Conservation (phyloP, 2,329 filamentous ascomycete genomes). For the Colletotrichum costaricense region DNA sequence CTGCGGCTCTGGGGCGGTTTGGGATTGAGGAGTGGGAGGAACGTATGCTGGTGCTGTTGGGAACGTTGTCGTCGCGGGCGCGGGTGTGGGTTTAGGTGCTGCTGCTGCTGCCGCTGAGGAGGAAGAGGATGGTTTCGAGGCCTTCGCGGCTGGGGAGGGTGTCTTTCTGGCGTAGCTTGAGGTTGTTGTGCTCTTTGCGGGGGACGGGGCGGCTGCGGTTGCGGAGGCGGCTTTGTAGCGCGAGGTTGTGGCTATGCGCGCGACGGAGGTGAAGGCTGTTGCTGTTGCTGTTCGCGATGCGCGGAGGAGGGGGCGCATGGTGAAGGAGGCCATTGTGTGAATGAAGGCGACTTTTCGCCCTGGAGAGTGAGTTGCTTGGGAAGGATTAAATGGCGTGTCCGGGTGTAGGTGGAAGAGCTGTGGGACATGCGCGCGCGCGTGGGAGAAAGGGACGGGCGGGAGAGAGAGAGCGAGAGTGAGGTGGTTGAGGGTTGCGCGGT, state of each 20-base stretch:
- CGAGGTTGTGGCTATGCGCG: background rate
- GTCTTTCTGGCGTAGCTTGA: background rate
- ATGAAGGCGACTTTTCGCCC: background rate
- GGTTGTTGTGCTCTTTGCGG: background rate
- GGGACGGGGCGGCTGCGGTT: background rate
- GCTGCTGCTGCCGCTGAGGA: background rate
- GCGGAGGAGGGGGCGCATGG: slow-evolving; percentile 32
- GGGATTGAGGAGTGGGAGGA: background rate
- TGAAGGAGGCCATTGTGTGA: slow-evolving; percentile 29
- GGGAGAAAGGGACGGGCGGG: too few relatives aligned
- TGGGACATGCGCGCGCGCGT: background rate
- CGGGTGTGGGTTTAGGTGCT: too few relatives aligned
- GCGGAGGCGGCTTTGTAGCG: slow-evolving; percentile 4
- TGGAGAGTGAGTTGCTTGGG: too few relatives aligned
- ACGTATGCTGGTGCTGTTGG: slow-evolving; percentile 6
- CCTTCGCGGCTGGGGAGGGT: background rate
- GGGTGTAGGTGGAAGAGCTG: too few relatives aligned
- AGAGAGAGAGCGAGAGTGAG: background rate
- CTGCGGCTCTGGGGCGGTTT: background rate
- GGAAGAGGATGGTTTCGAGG: slow-evolving; percentile 8
- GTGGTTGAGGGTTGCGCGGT: background rate
- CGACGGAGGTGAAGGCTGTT: background rate
- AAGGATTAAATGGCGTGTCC: too few relatives aligned
- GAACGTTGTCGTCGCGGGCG: background rate
- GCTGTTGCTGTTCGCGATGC: slow-evolving; percentile 2